Evolutionary conservation across 768 basidiomycete species (phyloP).

Genomic region (Tubosaeta brunneosetosa): DNA sequence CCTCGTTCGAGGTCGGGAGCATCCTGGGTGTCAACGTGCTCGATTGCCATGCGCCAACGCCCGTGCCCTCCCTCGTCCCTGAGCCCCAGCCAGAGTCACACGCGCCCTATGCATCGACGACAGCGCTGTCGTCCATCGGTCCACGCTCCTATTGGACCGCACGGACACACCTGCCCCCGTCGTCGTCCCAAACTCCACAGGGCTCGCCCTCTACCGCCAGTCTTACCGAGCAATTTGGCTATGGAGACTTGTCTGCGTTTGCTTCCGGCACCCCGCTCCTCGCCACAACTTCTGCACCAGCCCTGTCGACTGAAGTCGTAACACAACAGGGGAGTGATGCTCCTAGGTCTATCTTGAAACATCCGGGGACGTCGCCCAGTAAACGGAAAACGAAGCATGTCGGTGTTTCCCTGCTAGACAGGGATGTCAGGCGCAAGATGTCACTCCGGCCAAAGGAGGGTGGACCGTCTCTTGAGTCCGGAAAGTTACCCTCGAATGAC

Average conservation of each 20-base stretch:
- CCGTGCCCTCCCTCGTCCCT: background rate
- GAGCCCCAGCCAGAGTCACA: constrained; percentile 2
- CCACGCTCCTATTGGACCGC: constrained; percentile 22
- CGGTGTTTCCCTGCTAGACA: constrained; percentile 13
- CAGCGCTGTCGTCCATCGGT: constrained; percentile 18
- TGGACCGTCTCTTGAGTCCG: constrained; percentile 12
- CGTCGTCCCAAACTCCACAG: constrained; percentile 6
- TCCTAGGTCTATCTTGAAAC: constrained; percentile 26
- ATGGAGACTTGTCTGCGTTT: constrained; percentile 8
- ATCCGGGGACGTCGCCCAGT: constrained; percentile 2
- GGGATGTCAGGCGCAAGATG: constrained; percentile 8
- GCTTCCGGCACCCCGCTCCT: constrained; percentile 27
- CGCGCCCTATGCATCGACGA: constrained; percentile 14
- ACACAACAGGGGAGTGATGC: constrained; percentile 5
- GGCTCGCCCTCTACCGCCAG: constrained; percentile 7
- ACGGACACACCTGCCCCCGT: constrained; percentile 13
- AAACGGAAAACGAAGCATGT: constrained; percentile 7
- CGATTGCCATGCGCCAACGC: constrained; percentile 20
- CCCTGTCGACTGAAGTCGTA: constrained; percentile 3
- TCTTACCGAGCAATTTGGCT: constrained; percentile 12
- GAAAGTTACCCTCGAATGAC: background rate
- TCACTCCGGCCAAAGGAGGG: constrained; percentile 18
- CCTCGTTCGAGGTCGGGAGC: constrained; percentile 74
- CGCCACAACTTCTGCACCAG: constrained; percentile 5
- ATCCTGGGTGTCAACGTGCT: constrained; percentile 67